phyloP scores from a whole-genome alignment of 805 yeast species.

The Blastobotrys mokoenaii region DNA sequence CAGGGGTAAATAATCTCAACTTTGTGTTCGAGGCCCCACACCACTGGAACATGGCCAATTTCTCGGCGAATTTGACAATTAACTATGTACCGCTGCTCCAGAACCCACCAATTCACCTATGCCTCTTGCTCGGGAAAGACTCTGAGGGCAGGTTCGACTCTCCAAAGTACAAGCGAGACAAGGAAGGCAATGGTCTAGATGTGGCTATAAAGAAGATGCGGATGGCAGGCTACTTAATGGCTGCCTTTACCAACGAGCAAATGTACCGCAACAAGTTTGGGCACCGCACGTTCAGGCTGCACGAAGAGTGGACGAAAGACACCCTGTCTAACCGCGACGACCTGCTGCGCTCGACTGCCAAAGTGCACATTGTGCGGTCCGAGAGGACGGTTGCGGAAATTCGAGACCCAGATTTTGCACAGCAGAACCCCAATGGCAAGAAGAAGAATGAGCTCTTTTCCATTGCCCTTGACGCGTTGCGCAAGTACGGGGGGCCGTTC shows the following conservation, averaged over 20 bases:
- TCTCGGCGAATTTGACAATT: slow-evolving; percentile 28
- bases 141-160: slow-evolving; percentile 65
- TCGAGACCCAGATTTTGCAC: slow-evolving; percentile 73
- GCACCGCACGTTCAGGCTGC: slow-evolving; percentile 65
- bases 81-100: slow-evolving; percentile 48
- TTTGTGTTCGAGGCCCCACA: slow-evolving; percentile 31
- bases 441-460: slow-evolving; percentile 70
- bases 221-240: slow-evolving; percentile 81
- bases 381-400: slow-evolving; percentile 63
- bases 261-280: slow-evolving; percentile 76
- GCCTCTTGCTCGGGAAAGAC: slow-evolving; percentile 68
- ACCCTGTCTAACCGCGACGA: slow-evolving; percentile 43
- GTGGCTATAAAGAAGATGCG: slow-evolving; percentile 66
- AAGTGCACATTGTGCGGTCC: slow-evolving; percentile 67
- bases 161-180: slow-evolving; percentile 34
- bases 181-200: slow-evolving; percentile 59
- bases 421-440: slow-evolving; percentile 68
- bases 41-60: background rate
- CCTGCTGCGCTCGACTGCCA: slow-evolving; percentile 48
- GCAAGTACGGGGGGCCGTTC: slow-evolving; percentile 48
- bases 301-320: slow-evolving; percentile 51
- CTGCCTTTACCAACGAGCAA: slow-evolving; percentile 85
- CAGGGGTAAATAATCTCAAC: slow-evolving; percentile 53
- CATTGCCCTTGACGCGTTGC: slow-evolving; percentile 70
- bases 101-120: slow-evolving; percentile 75